Percentiles rank a stretch among this genome's conserved stretches.
Conservation (phyloP, 148 eudicot genomes). For the Vaccinium darrowii region DNA sequence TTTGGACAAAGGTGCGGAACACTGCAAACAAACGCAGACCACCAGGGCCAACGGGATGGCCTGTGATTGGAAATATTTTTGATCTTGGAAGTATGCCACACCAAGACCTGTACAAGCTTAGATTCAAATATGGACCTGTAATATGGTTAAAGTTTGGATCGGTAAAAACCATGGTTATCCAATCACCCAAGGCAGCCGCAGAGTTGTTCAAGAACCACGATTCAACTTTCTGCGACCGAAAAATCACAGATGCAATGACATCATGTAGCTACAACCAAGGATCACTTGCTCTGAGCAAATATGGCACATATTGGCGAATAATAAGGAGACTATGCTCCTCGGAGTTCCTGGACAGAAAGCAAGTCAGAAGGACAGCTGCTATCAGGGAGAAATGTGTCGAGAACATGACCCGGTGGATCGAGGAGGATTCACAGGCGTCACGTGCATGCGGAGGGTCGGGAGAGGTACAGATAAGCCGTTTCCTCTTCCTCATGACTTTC, state of each 20-base stretch:
- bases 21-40: not conserved
- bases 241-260: conserved; percentile 15
- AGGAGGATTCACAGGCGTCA: not conserved
- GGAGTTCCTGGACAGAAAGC: conserved; percentile 10
- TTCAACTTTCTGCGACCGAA: conserved; percentile 11
- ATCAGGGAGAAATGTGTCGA: conserved; percentile 16
- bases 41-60: conserved; percentile 27
- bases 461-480: conserved; percentile 10
- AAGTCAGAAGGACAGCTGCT: conserved; percentile 10
- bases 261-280: conserved; percentile 17
- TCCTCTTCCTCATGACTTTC: conserved; percentile 32
- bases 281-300: conserved; percentile 16
- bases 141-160: conserved; percentile 26
- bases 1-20: not conserved
- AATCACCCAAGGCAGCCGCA: not conserved
- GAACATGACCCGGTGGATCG: not conserved
- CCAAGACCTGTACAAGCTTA: conserved; percentile 8
- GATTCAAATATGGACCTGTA: conserved; percentile 16
- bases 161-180: conserved; percentile 25
- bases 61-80: conserved; percentile 20
- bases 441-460: not conserved
- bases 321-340: conserved; percentile 15
- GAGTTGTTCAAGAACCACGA: conserved; percentile 22
- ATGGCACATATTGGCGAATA: conserved; percentile 24
- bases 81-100: conserved; percentile 19